These are phyloP conservation scores for Gamsiella multidivaricata DNA, from an alignment of 192 early-diverging fungal species.

Conservation along the genomic window DNA sequence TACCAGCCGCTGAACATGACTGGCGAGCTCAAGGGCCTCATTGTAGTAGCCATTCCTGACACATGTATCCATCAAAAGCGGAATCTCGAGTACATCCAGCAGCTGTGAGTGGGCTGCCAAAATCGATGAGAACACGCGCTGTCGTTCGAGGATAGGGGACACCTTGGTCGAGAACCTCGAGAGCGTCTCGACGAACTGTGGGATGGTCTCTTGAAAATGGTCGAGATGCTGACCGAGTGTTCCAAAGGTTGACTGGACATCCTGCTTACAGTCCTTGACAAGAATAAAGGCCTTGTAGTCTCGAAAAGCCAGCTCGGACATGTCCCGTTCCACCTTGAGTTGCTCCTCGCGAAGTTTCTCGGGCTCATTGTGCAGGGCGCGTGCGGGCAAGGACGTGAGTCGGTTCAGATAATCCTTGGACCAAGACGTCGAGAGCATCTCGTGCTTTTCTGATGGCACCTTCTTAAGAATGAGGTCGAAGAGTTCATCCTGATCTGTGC, in stretches of 20 bases:
- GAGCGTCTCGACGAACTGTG: slow-evolving; percentile 60
- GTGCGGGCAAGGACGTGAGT: slow-evolving; percentile 69
- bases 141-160: slow-evolving; percentile 45
- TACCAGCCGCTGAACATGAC: slow-evolving; percentile 69
- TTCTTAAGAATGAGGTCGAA: slow-evolving; percentile 37
- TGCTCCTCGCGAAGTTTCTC: slow-evolving; percentile 62
- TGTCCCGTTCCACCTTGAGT: slow-evolving; percentile 63
- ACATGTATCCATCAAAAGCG: slow-evolving; percentile 83
- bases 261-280: slow-evolving; percentile 68
- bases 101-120: slow-evolving; percentile 66
- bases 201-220: slow-evolving; percentile 57
- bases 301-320: slow-evolving; percentile 71
- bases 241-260: slow-evolving; percentile 62
- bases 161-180: slow-evolving; percentile 54
- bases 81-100: slow-evolving; percentile 81
- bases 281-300: slow-evolving; percentile 77
- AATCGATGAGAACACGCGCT: slow-evolving; percentile 60
- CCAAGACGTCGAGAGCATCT: slow-evolving; percentile 59
- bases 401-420: slow-evolving; percentile 70
- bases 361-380: slow-evolving; percentile 70
- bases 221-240: slow-evolving; percentile 60
- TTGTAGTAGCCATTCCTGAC: slow-evolving; percentile 84
- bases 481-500: slow-evolving; percentile 32
- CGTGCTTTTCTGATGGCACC: slow-evolving; percentile 42
- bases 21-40: slow-evolving; percentile 84